Percentiles rank a stretch among this genome's conserved stretches.
These are phyloP conservation scores for Acanthamoeba royreba DNA, from an alignment of 208 protist species.

Conservation along the genomic window DNA sequence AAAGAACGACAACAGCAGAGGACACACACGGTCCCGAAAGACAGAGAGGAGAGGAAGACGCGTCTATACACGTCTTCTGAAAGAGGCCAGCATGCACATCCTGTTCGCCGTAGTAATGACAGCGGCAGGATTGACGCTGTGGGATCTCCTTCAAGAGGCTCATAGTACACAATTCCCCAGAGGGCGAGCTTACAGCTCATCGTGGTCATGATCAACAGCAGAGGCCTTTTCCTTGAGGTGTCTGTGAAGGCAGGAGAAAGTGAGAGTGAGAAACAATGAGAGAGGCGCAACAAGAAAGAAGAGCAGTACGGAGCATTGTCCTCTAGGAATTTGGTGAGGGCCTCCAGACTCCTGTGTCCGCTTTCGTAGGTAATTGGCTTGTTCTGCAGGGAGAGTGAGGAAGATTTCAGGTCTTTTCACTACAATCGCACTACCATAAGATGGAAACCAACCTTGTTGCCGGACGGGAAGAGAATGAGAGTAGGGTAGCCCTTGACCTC, in stretches of 20 bases:
- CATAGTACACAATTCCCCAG: background rate
- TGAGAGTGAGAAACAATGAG: background rate
- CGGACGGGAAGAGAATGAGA: constrained; percentile 65
- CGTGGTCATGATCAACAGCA: background rate
- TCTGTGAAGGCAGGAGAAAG: background rate
- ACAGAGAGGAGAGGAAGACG: too few relatives aligned
- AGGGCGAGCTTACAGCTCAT: constrained; percentile 40
- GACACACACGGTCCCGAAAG: too few relatives aligned
- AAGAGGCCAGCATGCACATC: too few relatives aligned
- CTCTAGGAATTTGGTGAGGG: constrained; percentile 45
- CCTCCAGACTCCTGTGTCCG: constrained; percentile 47
- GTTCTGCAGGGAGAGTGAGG: background rate
- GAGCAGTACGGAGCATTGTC: constrained; percentile 10
- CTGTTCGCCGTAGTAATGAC: too few relatives aligned
- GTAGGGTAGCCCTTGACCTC: constrained; percentile 70
- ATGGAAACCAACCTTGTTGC: background rate
- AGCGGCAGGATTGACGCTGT: too few relatives aligned
- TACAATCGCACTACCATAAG: background rate
- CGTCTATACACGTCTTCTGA: too few relatives aligned
- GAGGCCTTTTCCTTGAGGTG: background rate
- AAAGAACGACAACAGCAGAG: too few relatives aligned
- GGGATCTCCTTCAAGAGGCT: too few relatives aligned
- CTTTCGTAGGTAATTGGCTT: constrained; percentile 51
- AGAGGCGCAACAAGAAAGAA: background rate
- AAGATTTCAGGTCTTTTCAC: background rate